Conservation (phyloP, 306 rosid species). For the Cucumis cinereus region DNA sequence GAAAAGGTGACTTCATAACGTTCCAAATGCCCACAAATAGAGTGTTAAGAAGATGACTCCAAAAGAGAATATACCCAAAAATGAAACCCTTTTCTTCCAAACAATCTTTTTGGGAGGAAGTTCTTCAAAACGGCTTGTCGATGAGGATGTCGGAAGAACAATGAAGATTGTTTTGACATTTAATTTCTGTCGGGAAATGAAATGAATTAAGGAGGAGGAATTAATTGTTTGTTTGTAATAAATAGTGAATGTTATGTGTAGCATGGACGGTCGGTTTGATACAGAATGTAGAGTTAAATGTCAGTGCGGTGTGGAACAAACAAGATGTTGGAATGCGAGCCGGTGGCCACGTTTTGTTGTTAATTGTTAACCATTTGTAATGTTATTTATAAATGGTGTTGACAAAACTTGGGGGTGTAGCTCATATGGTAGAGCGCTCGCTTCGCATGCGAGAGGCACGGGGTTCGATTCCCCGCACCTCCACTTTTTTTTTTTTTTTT, state of each 20-base stretch:
- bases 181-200: not conserved
- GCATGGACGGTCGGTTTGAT: not conserved
- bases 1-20: constrained; percentile 42
- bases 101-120: not conserved
- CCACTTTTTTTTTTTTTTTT: not conserved
- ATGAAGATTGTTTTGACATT: not conserved
- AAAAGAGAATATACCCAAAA: not conserved
- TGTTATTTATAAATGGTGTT: too few relatives aligned
- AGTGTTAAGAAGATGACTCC: not conserved
- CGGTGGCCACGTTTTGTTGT: not conserved
- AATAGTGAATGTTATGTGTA: not conserved
- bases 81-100: not conserved
- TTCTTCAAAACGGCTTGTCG: not conserved
- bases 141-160: not conserved
- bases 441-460: constrained; percentile 19
- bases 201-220: not conserved
- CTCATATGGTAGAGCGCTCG: constrained; percentile 84
- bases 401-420: constrained; percentile 39
- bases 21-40: not conserved
- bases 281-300: constrained; percentile 9
- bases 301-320: constrained; percentile 16
- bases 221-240: too few relatives aligned
- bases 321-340: constrained; percentile 27
- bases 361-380: too few relatives aligned
- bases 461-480: constrained; percentile 7